phyloP scores from a whole-genome alignment of 371 early-diverging fungal genomes.

The Rhizopus arrhizus region DNA sequence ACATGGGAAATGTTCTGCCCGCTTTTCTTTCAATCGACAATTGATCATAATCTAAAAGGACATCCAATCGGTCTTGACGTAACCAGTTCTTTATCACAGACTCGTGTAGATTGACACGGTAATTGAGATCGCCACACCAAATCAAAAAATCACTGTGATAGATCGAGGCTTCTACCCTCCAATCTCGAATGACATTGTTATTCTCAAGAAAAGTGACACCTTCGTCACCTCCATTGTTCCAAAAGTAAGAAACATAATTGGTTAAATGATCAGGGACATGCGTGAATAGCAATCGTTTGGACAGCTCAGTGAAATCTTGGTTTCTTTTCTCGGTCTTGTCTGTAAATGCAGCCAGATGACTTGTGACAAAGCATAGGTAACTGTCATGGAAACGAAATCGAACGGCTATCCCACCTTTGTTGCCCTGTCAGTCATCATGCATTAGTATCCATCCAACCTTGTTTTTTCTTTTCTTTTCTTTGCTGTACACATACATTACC shows the following conservation, averaged over 20 bases:
- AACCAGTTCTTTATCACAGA: slow-evolving; percentile 60
- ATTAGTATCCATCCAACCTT: neutral
- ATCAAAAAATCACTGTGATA: slow-evolving; percentile 78
- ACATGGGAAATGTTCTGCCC: slow-evolving; percentile 72
- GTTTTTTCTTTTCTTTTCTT: neutral
- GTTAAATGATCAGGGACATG: slow-evolving; percentile 29
- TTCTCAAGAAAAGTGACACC: slow-evolving; percentile 45
- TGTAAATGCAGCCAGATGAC: slow-evolving; percentile 89
- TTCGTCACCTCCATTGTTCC: slow-evolving; percentile 55
- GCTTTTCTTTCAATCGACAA: slow-evolving; percentile 50
- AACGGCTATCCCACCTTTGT: slow-evolving; percentile 91
- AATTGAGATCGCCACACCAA: slow-evolving; percentile 96
- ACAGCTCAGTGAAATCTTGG: slow-evolving; percentile 84
- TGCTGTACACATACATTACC: slow-evolving; percentile 37
- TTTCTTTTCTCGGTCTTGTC: slow-evolving; percentile 82
- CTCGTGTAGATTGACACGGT: slow-evolving; percentile 74
- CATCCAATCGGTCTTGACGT: slow-evolving; percentile 52
- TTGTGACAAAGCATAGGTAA: slow-evolving; percentile 83
- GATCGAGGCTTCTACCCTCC: slow-evolving; percentile 53
- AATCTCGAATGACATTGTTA: slow-evolving; percentile 31
- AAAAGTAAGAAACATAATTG: slow-evolving; percentile 39
- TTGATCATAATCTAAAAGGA: slow-evolving; percentile 72
- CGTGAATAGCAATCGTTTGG: slow-evolving; percentile 70
- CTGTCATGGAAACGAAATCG: slow-evolving; percentile 79
- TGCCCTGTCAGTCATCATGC: slow-evolving; percentile 63